Evolutionary conservation across 495 filamentous ascomycete genomes (phyloP).

Genomic region (Beverwykella pulmonaria): DNA sequence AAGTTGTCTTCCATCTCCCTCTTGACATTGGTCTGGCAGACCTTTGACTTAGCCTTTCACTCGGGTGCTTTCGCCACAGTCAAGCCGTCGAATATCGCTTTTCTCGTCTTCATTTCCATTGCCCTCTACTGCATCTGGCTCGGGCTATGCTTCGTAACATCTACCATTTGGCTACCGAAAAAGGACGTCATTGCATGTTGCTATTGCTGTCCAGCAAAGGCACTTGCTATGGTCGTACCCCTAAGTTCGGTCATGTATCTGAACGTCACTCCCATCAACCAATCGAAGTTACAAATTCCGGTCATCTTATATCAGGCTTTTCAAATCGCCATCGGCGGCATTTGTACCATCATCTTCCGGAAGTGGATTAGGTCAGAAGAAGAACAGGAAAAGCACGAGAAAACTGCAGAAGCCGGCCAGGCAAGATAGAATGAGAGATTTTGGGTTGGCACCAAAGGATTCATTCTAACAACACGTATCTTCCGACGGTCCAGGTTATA

Average conservation of each 20-base stretch:
- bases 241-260: slow-evolving; percentile 44
- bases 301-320: slow-evolving; percentile 49
- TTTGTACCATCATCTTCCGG: slow-evolving; percentile 43
- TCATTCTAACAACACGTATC: too few species aligned
- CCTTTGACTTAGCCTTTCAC: slow-evolving; percentile 51
- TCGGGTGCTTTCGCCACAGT: slow-evolving; percentile 45
- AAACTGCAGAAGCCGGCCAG: slow-evolving; percentile 5
- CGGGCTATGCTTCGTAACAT: slow-evolving; percentile 40
- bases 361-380: slow-evolving; percentile 42
- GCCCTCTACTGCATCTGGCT: slow-evolving; percentile 46
- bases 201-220: slow-evolving; percentile 51
- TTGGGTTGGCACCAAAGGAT: neutral
- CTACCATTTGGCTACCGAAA: slow-evolving; percentile 44
- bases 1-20: slow-evolving; percentile 46
- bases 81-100: slow-evolving; percentile 45
- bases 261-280: slow-evolving; percentile 32
- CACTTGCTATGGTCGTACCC: slow-evolving; percentile 49
- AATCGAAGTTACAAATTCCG: slow-evolving; percentile 46
- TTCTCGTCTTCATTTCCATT: slow-evolving; percentile 49
- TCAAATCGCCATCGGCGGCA: slow-evolving; percentile 40
- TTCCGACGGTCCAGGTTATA: neutral
- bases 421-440: neutral
- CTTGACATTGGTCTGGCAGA: slow-evolving; percentile 48
- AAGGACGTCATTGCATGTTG: slow-evolving; percentile 49
- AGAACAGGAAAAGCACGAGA: slow-evolving; percentile 27